Evolutionary conservation across 2,329 filamentous ascomycete species (phyloP), one percentile per base, ranked within the genome.

Genomic region (Hymenoscyphus fraxineus): DNA sequence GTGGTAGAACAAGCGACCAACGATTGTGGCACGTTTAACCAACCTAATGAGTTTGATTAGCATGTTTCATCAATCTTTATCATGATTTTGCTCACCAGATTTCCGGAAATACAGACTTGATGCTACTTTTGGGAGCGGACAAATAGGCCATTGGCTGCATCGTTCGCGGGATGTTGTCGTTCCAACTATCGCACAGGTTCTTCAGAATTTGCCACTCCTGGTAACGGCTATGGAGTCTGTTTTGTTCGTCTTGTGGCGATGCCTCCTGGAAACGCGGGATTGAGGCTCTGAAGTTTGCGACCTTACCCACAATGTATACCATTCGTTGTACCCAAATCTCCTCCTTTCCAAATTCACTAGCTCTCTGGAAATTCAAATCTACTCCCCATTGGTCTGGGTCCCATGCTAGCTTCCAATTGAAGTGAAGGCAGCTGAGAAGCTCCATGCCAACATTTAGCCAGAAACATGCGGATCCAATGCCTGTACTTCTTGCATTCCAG

Each of bases 391-490:
- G 86, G 70, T 97, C 92, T 0, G 93, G 93, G 62, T 96, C 88
- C 92, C 93, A 97, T 0, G 91, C 88, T 13, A 92, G 86, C 69
- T 88, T 85, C 90, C 91, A 96, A 74, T 94, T 93, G 77, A 92
- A 92, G 69, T 92, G 89, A 16, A 97, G 80, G 75, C 93, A 97
- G 68, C 87, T 92, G 35, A 97, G 81, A n/a, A 97, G 81, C 75
- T 98, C 94, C 83, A 97, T 90, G 16, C 89, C 90, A 16, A 96
- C 88, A 71, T 96, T 97, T 44, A 97, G 81, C 93, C 94, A 97
- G 78, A 97, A 97, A 76, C 93, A 97, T 0, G 93, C 92, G 0
- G 88, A 86, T 0, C 92, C 93, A 22, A 97, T 86, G 0, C 93
- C 93, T 1, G 83, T 84, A 41, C 90, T 90, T 67, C 82, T 86